Percentiles rank a stretch among this genome's conserved stretches.
These are phyloP conservation scores for Xylariaceae sp. DNA, from an alignment of 2,329 filamentous ascomycete genomes.

Conservation along the genomic window DNA sequence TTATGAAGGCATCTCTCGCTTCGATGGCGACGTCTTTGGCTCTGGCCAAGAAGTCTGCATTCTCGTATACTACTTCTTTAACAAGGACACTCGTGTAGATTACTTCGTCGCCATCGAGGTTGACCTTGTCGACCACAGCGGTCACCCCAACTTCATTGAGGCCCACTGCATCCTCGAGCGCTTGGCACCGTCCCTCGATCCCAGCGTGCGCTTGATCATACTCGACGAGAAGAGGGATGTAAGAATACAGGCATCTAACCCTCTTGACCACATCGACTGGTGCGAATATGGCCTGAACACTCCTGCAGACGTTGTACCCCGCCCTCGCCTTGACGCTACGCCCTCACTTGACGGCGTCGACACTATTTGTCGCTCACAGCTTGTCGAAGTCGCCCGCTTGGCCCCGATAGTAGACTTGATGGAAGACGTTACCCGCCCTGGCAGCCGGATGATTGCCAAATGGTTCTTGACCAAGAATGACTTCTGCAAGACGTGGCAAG, in stretches of 20 bases:
- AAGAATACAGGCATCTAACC: background rate
- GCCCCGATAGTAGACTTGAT: conserved; percentile 6
- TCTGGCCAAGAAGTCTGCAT: background rate
- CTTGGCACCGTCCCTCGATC: background rate
- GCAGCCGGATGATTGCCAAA: conserved; percentile 5
- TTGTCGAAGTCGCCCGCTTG: conserved; percentile 6
- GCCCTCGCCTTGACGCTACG: background rate
- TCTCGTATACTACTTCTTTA: background rate
- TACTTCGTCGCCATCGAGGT: background rate
- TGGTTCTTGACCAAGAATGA: background rate
- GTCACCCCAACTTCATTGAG: background rate
- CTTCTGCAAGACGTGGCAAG: conserved; percentile 17
- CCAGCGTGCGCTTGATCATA: background rate
- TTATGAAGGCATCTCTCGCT: too few relatives aligned
- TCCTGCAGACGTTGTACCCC: background rate
- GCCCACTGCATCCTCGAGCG: background rate
- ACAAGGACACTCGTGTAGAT: conserved; percentile 1
- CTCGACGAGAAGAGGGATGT: background rate
- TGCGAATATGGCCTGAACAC: background rate
- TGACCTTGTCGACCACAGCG: background rate
- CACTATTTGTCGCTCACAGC: background rate
- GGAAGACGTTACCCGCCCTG: background rate
- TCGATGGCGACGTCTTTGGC: too few relatives aligned
- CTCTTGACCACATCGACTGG: background rate
- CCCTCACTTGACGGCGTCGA: background rate